Base-by-base conservation (phyloP, 2,329 filamentous ascomycete genomes). In the Fusarium beomiforme region DNA sequence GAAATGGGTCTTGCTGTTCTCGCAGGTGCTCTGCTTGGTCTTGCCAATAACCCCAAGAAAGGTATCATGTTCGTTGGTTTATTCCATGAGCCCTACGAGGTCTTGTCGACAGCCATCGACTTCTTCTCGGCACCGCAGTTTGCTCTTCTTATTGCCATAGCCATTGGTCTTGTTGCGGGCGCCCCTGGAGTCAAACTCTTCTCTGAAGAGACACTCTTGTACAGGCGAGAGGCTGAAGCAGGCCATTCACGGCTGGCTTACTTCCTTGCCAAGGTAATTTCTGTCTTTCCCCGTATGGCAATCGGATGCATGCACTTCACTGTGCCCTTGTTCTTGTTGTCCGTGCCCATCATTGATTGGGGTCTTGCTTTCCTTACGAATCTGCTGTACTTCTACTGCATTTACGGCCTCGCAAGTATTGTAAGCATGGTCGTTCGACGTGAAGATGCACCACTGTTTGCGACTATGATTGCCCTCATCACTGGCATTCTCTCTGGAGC, bases 231-330 rank as follows among this genome's bases (percentile, higher is more conserved):
- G 77, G 82, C 86, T 6, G 85, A 86, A 43, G 84, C 87, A 1
- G 87, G 88, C 0, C 88, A 90, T 72, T 88, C 85, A 37, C 80
- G 86, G 13, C 78, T 83, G 24, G 85, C 88, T 0, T 89, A 90
- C 76, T 90, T 88, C 72, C 41, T 87, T 4, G 88, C 86, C 37
- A 90, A 90, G 76, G 81, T 86, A 4, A 5, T 88, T 0, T 84
- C 84, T 0, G 86, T 86, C 0, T 24, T 89, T 1, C 85, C 85
- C 2, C 81, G 88, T 6, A 86, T 89, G 79, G 71, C 81, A 0
- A 75, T 88, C 10, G 85, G 82, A 2, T 85, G 84, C 60, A 74
- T 89, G 51, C 88, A 90, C 75, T 89, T 89, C 77, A 84, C 86
- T 2, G 83, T 85, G 7, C 79, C 86, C 21, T 78, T 88, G 17